Evolutionary conservation across 2,329 filamentous ascomycete species (phyloP), one percentile per base, ranked within the genome.

Genomic region (Penicillium olsonii): DNA sequence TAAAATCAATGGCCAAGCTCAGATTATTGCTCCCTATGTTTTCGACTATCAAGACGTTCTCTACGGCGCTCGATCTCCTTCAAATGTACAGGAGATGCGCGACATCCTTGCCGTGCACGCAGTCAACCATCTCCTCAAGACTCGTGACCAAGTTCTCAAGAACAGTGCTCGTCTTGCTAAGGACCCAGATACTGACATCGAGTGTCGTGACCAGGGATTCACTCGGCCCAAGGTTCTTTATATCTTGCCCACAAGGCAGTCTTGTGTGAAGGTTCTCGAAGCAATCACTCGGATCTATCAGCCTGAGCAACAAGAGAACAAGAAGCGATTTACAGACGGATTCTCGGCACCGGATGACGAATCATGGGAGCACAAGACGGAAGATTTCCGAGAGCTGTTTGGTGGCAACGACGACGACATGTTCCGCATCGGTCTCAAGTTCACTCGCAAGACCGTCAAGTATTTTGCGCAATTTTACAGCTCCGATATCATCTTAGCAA

Each of bases 351-450:
- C 83, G 33, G 82, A 88, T 18, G 80, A 85, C 51, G 83, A 82
- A 33, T 87, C 90, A 59, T 84, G 85, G 20, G 76, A 82, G 8
- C 84, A 88, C 65, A 90, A 90, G 65, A 87, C 94, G 0, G 87
- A 86, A 3, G 94, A 97, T 68, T 97, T 95, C 72, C 80, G 82
- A 19, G 88, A 95, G 48, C 79, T 97, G 0, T 99, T 99, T 65
- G 87, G 87, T 53, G 94, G 94, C 51, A 97, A 96, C 67, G 90
- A 96, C 67, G 94, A 97, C 67, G 94, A 99, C 73, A 94, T 95
- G 82, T 99, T 97, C 75, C 85, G 92, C 3, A 77, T 97, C 2
- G 94, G 92, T n/a, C 73, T 99, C 66, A 99, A 97, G 71, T 95
- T 99, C 68, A 97, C 94, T 0, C 84, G 94, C 53, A 97, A 96